A percentile compares a stretch with the other conserved stretches of the same genome.
These are phyloP conservation scores for Phytophthora aleatoria DNA, from an alignment of 352 stramenopile genomes.

Conservation along the genomic window DNA sequence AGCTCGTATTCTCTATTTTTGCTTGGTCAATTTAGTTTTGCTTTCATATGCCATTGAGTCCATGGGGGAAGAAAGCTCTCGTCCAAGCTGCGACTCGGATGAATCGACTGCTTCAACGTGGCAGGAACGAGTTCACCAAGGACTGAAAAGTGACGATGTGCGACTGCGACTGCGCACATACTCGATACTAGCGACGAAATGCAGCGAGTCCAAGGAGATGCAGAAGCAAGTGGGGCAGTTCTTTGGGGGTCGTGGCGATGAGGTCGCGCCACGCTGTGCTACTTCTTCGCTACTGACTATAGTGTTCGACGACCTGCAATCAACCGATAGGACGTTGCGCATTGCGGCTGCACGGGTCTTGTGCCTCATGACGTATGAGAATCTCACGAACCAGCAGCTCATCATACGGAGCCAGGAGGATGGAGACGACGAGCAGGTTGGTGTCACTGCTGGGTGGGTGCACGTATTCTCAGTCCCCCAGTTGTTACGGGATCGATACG, in stretches of 20 bases:
- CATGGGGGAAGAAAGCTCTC: conserved; percentile 7
- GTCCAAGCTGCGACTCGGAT: conserved; percentile 4
- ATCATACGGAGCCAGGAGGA: conserved; percentile 18
- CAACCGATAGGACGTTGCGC: conserved; percentile 47
- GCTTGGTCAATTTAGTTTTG: not conserved
- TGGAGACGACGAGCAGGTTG: conserved; percentile 20
- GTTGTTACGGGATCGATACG: conserved; percentile 32
- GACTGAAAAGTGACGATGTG: conserved; percentile 32
- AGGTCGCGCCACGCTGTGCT: not conserved
- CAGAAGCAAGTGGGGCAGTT: conserved; percentile 51
- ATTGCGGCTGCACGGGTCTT: conserved; percentile 51
- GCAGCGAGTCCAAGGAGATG: conserved; percentile 42
- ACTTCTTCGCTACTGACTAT: conserved; percentile 14
- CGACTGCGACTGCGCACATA: conserved; percentile 43
- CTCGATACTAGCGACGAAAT: conserved; percentile 34
- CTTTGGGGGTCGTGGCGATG: conserved; percentile 31
- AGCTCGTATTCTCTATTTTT: conserved; percentile 21
- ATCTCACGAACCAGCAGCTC: conserved; percentile 34
- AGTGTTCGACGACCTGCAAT: conserved; percentile 41
- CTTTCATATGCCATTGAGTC: not conserved
- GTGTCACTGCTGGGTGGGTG: conserved; percentile 58
- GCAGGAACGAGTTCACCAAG: conserved; percentile 20
- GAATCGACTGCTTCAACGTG: conserved; percentile 5
- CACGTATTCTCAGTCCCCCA: conserved; percentile 55
- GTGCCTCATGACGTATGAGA: conserved; percentile 61